phyloP scores from a whole-genome alignment of 805 yeast genomes.

The Candida yuanshanica region DNA sequence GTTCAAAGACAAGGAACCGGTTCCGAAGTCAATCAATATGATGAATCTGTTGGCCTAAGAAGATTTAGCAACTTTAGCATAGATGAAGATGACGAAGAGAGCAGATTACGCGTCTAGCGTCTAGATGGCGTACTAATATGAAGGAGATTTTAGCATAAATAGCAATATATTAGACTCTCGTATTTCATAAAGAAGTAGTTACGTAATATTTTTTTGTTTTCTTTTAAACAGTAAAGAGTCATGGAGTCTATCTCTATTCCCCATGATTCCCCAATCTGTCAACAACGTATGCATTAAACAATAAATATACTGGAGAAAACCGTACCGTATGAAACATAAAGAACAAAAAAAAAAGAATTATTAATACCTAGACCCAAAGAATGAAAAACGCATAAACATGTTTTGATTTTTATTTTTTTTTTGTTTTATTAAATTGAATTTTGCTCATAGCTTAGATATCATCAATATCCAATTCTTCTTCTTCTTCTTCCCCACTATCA shows the following conservation, averaged over 20 bases:
- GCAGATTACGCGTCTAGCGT: conserved; percentile 23
- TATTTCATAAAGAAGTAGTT: no score
- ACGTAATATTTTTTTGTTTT: no score
- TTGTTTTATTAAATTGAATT: neutral
- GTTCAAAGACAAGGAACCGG: conserved; percentile 31
- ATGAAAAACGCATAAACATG: neutral
- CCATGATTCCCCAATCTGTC: neutral
- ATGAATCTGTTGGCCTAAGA: conserved; percentile 49
- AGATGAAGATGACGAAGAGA: conserved; percentile 30
- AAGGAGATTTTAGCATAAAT: no score
- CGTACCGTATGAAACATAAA: conserved; percentile 1
- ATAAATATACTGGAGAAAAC: neutral
- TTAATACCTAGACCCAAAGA: conserved; percentile 1
- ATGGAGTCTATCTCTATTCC: neutral
- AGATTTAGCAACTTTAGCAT: conserved; percentile 58
- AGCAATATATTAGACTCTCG: no score
- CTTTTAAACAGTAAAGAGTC: neutral
- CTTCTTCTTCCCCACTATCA: conserved; percentile 68
- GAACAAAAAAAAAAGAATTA: conserved; percentile 6
- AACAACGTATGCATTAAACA: conserved; percentile 1
- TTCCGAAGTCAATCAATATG: conserved; percentile 31
- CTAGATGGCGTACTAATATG: no score
- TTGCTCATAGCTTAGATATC: conserved; percentile 55
- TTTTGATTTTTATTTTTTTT: neutral
- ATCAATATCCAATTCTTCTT: conserved; percentile 79